A percentile compares a stretch with the other conserved stretches of the same genome.
Conservation (phyloP, 768 basidiomycete genomes). For the Pulveroboletus sp. region DNA sequence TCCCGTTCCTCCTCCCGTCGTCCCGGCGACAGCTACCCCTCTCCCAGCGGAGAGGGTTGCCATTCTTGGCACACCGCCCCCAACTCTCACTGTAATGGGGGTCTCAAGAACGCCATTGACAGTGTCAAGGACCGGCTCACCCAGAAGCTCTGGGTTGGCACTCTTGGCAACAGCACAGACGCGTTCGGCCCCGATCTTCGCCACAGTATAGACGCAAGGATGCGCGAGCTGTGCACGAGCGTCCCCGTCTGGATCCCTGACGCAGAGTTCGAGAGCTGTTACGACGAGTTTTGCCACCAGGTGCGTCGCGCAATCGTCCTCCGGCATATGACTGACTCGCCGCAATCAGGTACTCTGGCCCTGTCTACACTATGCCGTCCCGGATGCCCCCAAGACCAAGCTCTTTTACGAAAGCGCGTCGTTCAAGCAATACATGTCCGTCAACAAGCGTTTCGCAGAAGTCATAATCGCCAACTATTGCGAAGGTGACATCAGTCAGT, state of each 20-base stretch:
- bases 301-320: conserved; percentile 31
- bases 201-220: conserved; percentile 50
- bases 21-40: conserved; percentile 32
- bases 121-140: conserved; percentile 56
- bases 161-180: conserved; percentile 71
- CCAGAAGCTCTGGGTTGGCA: conserved; percentile 62
- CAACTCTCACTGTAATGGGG: conserved; percentile 80
- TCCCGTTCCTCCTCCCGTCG: conserved; percentile 53
- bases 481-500: conserved; percentile 78
- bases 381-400: conserved; percentile 84
- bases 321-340: conserved; percentile 16
- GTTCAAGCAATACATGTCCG: conserved; percentile 82
- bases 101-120: conserved; percentile 76
- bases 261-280: conserved; percentile 71
- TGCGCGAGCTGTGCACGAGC: conserved; percentile 39
- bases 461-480: conserved; percentile 74
- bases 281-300: conserved; percentile 87
- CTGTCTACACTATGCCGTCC: conserved; percentile 79
- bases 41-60: conserved; percentile 20
- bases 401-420: conserved; percentile 74
- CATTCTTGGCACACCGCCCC: conserved; percentile 44
- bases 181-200: conserved; percentile 52
- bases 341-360: conserved; percentile 69
- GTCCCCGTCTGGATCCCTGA: conserved; percentile 79
- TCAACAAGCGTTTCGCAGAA: conserved; percentile 88